phyloP scores from a whole-genome alignment of 2,329 filamentous ascomycete genomes.

The Monilinia fructicola region DNA sequence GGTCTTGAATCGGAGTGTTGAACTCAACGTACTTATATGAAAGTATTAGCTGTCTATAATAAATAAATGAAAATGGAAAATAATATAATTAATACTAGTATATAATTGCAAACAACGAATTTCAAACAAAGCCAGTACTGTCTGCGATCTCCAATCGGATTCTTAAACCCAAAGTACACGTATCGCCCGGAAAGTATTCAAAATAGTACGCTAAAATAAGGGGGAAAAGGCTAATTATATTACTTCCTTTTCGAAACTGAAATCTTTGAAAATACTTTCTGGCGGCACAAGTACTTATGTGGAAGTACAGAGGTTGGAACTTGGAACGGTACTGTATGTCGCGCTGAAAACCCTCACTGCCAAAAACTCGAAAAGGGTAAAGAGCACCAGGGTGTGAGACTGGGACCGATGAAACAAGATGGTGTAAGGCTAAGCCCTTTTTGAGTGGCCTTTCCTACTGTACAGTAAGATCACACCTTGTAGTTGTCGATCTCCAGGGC shows the following conservation, averaged over 20 bases:
- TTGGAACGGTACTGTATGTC: background rate
- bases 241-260: no score
- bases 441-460: background rate
- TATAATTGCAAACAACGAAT: background rate
- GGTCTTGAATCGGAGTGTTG: no score
- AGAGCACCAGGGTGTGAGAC: constrained; percentile 1
- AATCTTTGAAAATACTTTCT: no score
- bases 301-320: no score
- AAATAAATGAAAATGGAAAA: no score
- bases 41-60: no score
- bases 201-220: no score
- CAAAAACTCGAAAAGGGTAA: background rate
- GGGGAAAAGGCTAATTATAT: no score
- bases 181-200: background rate
- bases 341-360: background rate
- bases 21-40: no score
- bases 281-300: no score
- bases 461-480: background rate
- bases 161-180: background rate
- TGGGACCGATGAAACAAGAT: background rate
- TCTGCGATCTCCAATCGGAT: background rate
- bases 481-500: background rate
- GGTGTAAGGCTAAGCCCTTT: background rate
- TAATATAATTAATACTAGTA: background rate
- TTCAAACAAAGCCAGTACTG: background rate